Conservation (phyloP, 2,329 filamentous ascomycete genomes). For the Colletotrichum sidae region DNA sequence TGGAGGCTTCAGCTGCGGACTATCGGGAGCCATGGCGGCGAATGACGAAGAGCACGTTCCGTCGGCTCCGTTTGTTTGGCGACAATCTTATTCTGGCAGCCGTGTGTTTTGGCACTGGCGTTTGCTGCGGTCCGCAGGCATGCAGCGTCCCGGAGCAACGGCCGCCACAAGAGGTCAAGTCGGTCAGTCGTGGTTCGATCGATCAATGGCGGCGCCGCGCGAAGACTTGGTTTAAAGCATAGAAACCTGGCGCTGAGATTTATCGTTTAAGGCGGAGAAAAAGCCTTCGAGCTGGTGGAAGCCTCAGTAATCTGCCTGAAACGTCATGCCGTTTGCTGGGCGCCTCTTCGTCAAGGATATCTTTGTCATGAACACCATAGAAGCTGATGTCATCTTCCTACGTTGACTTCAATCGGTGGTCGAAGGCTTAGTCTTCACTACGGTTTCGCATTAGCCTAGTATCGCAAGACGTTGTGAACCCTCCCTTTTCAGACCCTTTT, state of each 20-base stretch:
- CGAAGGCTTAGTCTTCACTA: too few relatives aligned
- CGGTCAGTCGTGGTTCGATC: constrained; percentile 23
- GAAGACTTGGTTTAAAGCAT: constrained; percentile 6
- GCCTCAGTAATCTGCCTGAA: constrained; percentile 16
- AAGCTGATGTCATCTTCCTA: constrained; percentile 10
- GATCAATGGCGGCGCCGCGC: constrained; percentile 18
- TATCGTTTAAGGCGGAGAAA: constrained; percentile 15
- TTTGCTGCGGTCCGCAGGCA: constrained; percentile 24
- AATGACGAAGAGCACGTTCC: constrained; percentile 34
- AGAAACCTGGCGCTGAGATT: constrained; percentile 9
- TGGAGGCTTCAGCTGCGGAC: constrained; percentile 1
- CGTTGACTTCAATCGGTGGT: too few relatives aligned
- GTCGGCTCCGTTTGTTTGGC: constrained; percentile 32
- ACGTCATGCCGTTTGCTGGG: constrained; percentile 25
- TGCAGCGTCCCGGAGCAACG: constrained; percentile 33
- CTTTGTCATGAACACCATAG: background rate
- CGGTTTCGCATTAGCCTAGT: too few relatives aligned
- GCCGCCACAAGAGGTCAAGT: constrained; percentile 25
- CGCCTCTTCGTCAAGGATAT: constrained; percentile 9
- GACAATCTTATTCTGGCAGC: constrained; percentile 30
- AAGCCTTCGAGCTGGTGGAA: constrained; percentile 20
- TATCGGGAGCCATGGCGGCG: background rate
- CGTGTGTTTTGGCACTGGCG: constrained; percentile 28
- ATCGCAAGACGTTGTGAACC: background rate
- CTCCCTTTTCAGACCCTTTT: constrained; percentile 1